Base-by-base conservation (phyloP, 805 yeast species). In the Middelhovenomyces tepae region DNA sequence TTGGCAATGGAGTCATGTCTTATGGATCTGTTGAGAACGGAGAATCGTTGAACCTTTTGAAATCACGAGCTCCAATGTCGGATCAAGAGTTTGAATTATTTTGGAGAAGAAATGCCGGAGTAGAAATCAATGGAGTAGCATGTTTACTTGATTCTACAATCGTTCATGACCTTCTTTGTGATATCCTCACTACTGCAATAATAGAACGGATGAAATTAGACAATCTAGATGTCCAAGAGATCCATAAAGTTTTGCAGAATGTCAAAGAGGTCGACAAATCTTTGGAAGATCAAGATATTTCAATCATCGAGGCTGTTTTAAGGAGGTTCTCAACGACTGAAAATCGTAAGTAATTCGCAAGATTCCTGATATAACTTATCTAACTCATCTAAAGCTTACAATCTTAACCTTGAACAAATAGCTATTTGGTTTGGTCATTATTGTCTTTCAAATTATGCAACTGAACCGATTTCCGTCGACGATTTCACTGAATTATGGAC, bases 391-490 rank as follows among this genome's bases (percentile, higher is more conserved):
- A 5, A 7, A 5, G 49, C 48, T 4, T 66, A 59, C 45, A 40
- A 44, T 14, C 43, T 82, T 7, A 65, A 77, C 39, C 56, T 58
- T 31, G 44, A 41, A 2, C 50, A 50, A 22, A 64, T 79, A 2
- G 65, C 77, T 1, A 50, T 48, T 30, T 82, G 85, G 81, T 73
- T 72, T 44, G 94, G 94, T 0, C 48, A 70, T 2, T 60, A 66
- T 32, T 59, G 75, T 0, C 57, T 83, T 16, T 54, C 55, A 24
- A 52, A 56, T 38, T 64, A 64, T 0, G 41, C 58, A 20, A 31
- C 42, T n/a, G 45, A 40, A 9, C 38, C 54, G 1, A 39, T 64
- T 13, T 38, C 58, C 1, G 32, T 57, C 0, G 70, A 71, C 25
- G 84, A 78, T 13, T 56, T 62, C 27, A 10, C 31, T 13, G 18